A percentile compares a stretch with the other conserved stretches of the same genome.
These are phyloP conservation scores for Calvatia gigantea DNA, from an alignment of 768 basidiomycete genomes.

Conservation along the genomic window DNA sequence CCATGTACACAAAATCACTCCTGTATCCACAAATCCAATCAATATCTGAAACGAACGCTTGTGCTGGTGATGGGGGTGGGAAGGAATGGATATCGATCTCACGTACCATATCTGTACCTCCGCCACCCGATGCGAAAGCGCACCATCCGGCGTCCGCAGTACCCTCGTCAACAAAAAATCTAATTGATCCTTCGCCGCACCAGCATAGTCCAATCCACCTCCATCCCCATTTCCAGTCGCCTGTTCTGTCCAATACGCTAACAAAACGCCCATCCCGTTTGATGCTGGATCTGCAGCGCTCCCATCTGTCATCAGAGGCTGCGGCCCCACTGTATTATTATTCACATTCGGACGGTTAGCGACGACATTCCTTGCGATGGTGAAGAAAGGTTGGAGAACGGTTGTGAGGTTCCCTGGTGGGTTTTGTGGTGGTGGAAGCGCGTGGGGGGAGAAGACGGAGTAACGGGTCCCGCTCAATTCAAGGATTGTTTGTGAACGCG, in stretches of 20 bases:
- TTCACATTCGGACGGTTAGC: conserved; percentile 39
- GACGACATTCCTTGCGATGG: conserved; percentile 52
- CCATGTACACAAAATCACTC: conserved; percentile 84
- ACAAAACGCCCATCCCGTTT: conserved; percentile 67
- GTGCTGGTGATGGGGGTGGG: too few species aligned
- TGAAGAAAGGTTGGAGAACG: conserved; percentile 50
- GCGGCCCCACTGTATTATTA: conserved; percentile 43
- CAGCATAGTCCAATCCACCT: conserved; percentile 52
- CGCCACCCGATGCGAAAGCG: conserved; percentile 71
- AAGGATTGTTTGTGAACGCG: conserved; percentile 46
- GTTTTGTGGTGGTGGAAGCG: conserved; percentile 34
- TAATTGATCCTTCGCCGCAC: conserved; percentile 64
- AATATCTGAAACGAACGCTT: neutral
- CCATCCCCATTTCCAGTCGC: conserved; percentile 28
- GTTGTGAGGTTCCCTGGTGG: conserved; percentile 28
- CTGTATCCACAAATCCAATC: conserved; percentile 28
- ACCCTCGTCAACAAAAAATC: conserved; percentile 54
- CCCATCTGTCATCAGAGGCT: conserved; percentile 54
- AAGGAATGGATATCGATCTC: neutral
- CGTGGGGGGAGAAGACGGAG: conserved; percentile 37
- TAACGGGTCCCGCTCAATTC: conserved; percentile 41
- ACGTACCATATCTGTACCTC: conserved; percentile 72
- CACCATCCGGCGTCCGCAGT: conserved; percentile 68
- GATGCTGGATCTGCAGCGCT: conserved; percentile 77
- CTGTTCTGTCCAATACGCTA: conserved; percentile 44